phyloP scores from a whole-genome alignment of 176 grass and related monocot species.

The Triticum monococcum region DNA sequence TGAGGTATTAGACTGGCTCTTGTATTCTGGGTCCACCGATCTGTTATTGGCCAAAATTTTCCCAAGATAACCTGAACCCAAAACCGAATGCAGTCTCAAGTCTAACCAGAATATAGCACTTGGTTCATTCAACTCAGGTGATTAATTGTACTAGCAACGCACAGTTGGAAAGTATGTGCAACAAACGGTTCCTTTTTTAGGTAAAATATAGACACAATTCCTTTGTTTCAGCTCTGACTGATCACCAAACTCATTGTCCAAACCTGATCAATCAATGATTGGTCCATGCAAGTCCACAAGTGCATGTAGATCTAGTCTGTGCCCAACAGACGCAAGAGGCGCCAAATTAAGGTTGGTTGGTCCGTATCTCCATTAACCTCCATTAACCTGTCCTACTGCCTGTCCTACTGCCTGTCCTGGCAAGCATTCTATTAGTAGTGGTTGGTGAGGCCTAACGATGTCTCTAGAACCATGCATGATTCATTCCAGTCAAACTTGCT shows the following conservation, averaged over 20 bases:
- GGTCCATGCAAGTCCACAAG: slow-evolving; percentile 19
- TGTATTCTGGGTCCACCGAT: not conserved
- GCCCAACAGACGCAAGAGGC: slow-evolving; percentile 22
- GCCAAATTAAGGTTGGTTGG: slow-evolving; percentile 14
- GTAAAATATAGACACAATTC: not conserved
- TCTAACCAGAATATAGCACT: not conserved
- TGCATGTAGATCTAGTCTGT: slow-evolving; percentile 35
- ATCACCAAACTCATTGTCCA: slow-evolving; percentile 23
- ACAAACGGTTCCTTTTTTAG: not conserved
- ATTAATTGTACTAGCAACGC: not conserved
- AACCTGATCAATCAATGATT: slow-evolving; percentile 25
- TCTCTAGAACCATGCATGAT: slow-evolving; percentile 11
- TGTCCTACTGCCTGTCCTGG: not conserved
- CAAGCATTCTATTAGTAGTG: slow-evolving; percentile 10
- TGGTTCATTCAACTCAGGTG: not conserved
- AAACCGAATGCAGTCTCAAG: not conserved
- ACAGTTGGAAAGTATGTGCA: not conserved
- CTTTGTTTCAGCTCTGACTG: slow-evolving; percentile 18
- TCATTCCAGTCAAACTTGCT: slow-evolving; percentile 27
- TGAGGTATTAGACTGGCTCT: not conserved
- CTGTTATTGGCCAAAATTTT: not conserved
- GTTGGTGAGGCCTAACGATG: slow-evolving; percentile 27
- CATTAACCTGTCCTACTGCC: too few species aligned
- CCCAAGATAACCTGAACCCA: not conserved
- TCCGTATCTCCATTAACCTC: not conserved